Evolutionary conservation across 345 rosid genomes (phyloP).

Genomic region (Laguncularia racemosa): DNA sequence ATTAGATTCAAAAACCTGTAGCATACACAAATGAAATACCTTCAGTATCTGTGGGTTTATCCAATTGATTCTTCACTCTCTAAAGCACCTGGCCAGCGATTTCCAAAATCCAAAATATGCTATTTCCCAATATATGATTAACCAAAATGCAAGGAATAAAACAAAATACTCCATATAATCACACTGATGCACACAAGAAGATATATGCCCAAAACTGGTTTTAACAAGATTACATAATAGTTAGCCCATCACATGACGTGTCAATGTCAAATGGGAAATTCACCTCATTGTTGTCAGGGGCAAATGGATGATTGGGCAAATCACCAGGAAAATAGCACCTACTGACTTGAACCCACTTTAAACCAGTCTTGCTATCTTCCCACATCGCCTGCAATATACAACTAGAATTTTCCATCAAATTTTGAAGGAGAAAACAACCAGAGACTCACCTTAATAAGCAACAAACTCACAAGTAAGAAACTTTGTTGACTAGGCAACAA

Average conservation of each 20-base stretch:
- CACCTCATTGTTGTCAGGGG: conserved; percentile 57
- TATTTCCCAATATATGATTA: neutral
- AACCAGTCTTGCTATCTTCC: conserved; percentile 49
- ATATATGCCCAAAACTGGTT: no score
- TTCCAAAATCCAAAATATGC: no score
- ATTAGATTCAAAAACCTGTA: conserved; percentile 64
- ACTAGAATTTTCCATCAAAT: neutral
- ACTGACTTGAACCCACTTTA: conserved; percentile 46
- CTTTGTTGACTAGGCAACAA: no score
- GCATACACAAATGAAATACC: conserved; percentile 1
- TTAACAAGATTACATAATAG: no score
- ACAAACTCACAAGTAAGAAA: neutral
- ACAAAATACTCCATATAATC: neutral
- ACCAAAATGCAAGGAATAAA: neutral
- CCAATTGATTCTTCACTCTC: no score
- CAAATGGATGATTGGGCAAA: conserved; percentile 52
- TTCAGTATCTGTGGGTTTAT: no score
- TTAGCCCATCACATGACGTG: no score
- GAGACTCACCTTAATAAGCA: neutral
- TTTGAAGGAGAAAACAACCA: neutral
- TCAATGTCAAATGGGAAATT: neutral
- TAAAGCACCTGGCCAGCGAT: no score
- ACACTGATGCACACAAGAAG: neutral
- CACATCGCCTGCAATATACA: conserved; percentile 49
- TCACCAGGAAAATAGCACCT: conserved; percentile 62